Evolutionary conservation across 345 rosid species (phyloP).

Genomic region (Ricinus communis): DNA sequence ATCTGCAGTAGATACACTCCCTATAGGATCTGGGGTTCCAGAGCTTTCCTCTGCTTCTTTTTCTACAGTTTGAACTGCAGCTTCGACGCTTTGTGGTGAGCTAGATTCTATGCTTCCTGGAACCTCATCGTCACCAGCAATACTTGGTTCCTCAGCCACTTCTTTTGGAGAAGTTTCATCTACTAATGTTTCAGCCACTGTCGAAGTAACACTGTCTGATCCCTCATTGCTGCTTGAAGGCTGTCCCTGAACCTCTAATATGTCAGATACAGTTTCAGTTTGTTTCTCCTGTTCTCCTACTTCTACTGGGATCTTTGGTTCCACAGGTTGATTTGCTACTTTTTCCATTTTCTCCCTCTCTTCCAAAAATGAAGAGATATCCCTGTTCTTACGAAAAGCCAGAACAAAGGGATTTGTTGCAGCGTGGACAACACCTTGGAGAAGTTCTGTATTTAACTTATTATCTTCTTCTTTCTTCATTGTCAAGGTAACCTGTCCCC

Average conservation of each 20-base stretch:
- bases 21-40: slow-evolving; percentile 28
- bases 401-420: slow-evolving; percentile 76
- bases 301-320: slow-evolving; percentile 19
- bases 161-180: slow-evolving; percentile 19
- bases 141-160: slow-evolving; percentile 11
- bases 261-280: slow-evolving; percentile 35
- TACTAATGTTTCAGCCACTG: slow-evolving; percentile 23
- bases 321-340: slow-evolving; percentile 26
- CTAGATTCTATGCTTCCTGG: slow-evolving; percentile 13
- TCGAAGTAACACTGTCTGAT: slow-evolving; percentile 18
- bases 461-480: slow-evolving; percentile 69
- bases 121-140: slow-evolving; percentile 18
- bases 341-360: slow-evolving; percentile 52
- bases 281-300: slow-evolving; percentile 20
- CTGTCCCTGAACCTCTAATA: slow-evolving; percentile 31
- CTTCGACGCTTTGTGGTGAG: slow-evolving; percentile 24
- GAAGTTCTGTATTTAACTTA: slow-evolving; percentile 37
- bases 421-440: slow-evolving; percentile 57
- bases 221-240: slow-evolving; percentile 17
- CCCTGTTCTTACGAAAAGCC: slow-evolving; percentile 75
- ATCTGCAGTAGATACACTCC: slow-evolving; percentile 21
- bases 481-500: slow-evolving; percentile 86
- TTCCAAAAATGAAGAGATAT: slow-evolving; percentile 71
- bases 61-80: not conserved
- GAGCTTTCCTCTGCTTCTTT: slow-evolving; percentile 29